Evolutionary conservation across 371 early-diverging fungal genomes (phyloP), one percentile per base, ranked within the genome.

Genomic region (Fennellomyces sp.): DNA sequence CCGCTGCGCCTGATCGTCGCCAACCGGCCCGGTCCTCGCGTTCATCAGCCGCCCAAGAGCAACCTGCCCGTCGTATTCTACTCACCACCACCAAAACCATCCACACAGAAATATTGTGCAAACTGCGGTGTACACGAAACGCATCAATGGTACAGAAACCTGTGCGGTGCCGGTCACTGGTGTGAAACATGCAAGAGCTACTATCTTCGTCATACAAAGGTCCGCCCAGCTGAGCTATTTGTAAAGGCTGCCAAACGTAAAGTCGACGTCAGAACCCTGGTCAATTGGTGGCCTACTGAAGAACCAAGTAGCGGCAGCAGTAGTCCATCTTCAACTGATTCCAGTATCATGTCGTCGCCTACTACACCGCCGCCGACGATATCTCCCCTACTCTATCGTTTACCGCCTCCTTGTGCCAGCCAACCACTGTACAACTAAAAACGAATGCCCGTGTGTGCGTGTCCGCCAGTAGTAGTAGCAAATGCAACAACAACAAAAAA

Each of bases 151-250:
- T 79, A 75, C 50, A 65, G 79, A 13, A 79, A 75, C 36, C 41
- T 70, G 23, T 67, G 69, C 54, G 79, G 79, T 19, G 29, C 65
- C 29, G 79, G 79, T 2, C 69, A 75, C 41, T 79, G 79, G 79
- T 79, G 79, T 45, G 76, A 79, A 35, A 79, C 76, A 1, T 79
- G 79, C 51, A 79, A 75, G 62, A 72, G 70, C 15, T 79, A 79
- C 30, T 75, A 72, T 27, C 54, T 75, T 5, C 66, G 79, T 26
- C 70, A 79, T 61, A 68, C 63, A 6, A 71, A 66, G 38, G 60
- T 73, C 1, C 63, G 79, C n/a, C 79, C 79, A 15, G 51, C 69
- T 1, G 68, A 69, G 39, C 38, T 79, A 1, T 75, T 73, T 64
- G 55, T 75, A 41, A 79, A 73, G 56, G 79, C 74, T 30, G 79